Evolutionary conservation across 345 rosid genomes (phyloP).

Genomic region (Salix koriyanagi): DNA sequence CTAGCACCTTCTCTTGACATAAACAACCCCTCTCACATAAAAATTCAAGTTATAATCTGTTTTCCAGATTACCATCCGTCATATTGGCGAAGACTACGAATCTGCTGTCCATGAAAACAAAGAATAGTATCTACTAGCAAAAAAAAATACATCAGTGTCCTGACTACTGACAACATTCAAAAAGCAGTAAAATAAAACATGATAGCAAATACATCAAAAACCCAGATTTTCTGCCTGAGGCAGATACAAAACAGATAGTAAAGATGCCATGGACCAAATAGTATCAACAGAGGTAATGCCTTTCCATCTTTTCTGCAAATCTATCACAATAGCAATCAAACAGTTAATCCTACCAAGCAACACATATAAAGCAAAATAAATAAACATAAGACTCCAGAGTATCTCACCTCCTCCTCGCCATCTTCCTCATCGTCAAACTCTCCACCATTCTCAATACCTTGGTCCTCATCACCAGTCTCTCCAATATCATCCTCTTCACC

Average conservation of each 20-base stretch:
- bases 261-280: background rate
- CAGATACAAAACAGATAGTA: background rate
- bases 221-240: background rate
- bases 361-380: background rate
- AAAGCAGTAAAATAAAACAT: background rate
- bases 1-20: background rate
- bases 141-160: background rate
- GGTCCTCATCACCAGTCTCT: constrained; percentile 30
- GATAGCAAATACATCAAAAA: background rate
- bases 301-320: background rate
- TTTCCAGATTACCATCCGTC: background rate
- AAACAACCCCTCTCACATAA: background rate
- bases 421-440: constrained; percentile 55
- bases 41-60: background rate
- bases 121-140: background rate
- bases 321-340: background rate
- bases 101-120: background rate
- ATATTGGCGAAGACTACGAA: background rate
- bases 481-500: constrained; percentile 35
- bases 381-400: background rate
- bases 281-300: background rate
- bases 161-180: background rate
- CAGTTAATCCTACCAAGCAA: background rate
- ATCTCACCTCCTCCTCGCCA: constrained; percentile 63
- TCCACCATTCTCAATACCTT: constrained; percentile 42